Conservation (phyloP, 192 early-diverging fungal species). For the Linnemannia schmuckeri region DNA sequence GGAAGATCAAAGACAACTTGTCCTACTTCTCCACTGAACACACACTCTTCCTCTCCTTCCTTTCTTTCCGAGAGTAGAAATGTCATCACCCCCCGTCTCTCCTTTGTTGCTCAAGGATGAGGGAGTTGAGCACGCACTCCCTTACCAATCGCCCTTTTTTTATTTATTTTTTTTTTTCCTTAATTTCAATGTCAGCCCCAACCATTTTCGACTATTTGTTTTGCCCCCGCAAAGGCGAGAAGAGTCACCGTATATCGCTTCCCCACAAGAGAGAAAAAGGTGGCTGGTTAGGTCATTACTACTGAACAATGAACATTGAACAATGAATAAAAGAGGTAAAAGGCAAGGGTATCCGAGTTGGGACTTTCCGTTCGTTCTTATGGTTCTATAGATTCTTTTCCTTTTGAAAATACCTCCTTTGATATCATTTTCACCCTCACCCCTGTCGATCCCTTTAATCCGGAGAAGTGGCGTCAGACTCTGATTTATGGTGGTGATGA, state of each 20-base stretch:
- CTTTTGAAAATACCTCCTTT: background rate
- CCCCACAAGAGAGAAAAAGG: background rate
- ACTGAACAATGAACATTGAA: background rate
- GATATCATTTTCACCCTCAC: background rate
- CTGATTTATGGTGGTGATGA: background rate
- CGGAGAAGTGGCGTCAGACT: background rate
- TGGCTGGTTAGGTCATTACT: background rate
- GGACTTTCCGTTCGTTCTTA: background rate
- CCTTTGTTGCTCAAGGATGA: too few relatives aligned
- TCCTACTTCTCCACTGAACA: background rate
- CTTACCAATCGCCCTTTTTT: background rate
- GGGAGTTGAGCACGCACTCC: background rate
- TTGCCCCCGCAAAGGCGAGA: background rate
- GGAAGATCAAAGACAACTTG: too few relatives aligned
- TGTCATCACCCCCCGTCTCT: background rate
- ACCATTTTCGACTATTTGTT: background rate
- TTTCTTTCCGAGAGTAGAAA: background rate
- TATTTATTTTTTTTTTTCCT: background rate
- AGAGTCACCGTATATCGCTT: background rate
- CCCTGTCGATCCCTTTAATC: background rate
- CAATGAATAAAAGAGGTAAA: too few relatives aligned
- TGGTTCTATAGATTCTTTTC: background rate
- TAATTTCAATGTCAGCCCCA: slow-evolving; percentile 1
- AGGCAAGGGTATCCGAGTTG: background rate
- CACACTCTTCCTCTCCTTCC: background rate